Evolutionary conservation across 139 green algal species (phyloP), one percentile per base, ranked within the genome.

Genomic region (Deuterostichococcus epilithicus): DNA sequence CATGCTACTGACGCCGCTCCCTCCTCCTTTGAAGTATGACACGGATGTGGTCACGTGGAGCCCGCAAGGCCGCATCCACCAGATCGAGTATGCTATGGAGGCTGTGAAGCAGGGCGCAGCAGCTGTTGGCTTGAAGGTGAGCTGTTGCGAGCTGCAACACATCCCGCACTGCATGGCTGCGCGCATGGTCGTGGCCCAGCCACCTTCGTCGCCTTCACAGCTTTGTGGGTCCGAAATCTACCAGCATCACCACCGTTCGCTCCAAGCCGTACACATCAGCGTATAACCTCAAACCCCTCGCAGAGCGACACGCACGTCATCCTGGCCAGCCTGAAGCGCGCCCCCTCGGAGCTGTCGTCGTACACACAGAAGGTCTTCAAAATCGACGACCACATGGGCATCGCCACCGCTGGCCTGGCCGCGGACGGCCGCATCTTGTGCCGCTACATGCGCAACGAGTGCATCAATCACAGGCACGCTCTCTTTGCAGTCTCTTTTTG

Each of bases 81-180:
- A 99, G 81, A 89, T 99, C 13, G 95, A 99, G 78, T 99, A 99
- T 73, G 95, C 95, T 2, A 99, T 99, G 95, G 95, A 99, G 80
- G 95, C 96, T 10, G 96, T 99, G 0, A 99, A 99, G 89, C 95
- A 99, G 73, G 95, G 95, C 68, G 94, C 87, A 74, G 94, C 92
- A 35, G 91, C 93, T 13, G 95, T 99, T 2, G 95, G 96, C 4
- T 77, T 98, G 26, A 94, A 90, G 86, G 91, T 96, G 60, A 69
- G 87, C 8, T 4, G 35, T 44, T 1, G 67, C 32, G 34, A 37
- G 68, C 3, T 74, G 30, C 42, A 52, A 52, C 8, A 52, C 42
- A 23, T 8, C 42, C 8, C 42, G 42, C 42, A 69, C 20, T 22
- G 70, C 20, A 58, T 75, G 70, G 22, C 70, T 69, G 30, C 23